A percentile compares a stretch with the other conserved stretches of the same genome.
These are phyloP conservation scores for Dactylorhiza incarnata DNA, from an alignment of 106 monocot genomes.

Conservation along the genomic window DNA sequence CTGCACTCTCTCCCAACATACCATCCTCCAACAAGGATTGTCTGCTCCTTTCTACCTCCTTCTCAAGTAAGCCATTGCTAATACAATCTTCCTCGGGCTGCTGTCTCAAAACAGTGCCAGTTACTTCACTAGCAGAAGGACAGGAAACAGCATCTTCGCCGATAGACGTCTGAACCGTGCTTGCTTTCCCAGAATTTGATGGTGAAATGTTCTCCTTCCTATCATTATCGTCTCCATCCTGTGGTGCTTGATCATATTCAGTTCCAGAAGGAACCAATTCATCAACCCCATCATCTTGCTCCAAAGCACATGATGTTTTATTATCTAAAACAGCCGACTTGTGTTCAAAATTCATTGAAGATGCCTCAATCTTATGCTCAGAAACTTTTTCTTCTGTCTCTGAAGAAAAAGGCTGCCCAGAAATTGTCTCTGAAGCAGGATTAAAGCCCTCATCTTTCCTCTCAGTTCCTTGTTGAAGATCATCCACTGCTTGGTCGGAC, in stretches of 20 bases:
- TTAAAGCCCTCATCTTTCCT: neutral
- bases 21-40: neutral
- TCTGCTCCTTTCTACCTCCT: neutral
- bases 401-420: neutral
- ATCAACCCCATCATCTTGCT: neutral
- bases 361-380: neutral
- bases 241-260: neutral
- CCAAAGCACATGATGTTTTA: neutral
- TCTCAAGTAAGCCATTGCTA: neutral
- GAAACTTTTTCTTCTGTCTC: neutral
- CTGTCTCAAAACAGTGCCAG: neutral
- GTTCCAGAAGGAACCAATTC: neutral
- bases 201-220: neutral
- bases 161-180: neutral
- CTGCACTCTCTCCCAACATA: neutral
- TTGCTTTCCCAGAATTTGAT: neutral
- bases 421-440: neutral
- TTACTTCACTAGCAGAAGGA: neutral
- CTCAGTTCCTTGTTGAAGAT: neutral
- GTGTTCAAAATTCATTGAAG: neutral
- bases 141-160: neutral
- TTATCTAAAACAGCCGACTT: neutral
- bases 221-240: neutral
- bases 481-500: neutral
- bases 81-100: neutral